These are phyloP conservation scores for Coleophoma eucalyptorum DNA, from an alignment of 2,329 filamentous ascomycete species.

Conservation along the genomic window DNA sequence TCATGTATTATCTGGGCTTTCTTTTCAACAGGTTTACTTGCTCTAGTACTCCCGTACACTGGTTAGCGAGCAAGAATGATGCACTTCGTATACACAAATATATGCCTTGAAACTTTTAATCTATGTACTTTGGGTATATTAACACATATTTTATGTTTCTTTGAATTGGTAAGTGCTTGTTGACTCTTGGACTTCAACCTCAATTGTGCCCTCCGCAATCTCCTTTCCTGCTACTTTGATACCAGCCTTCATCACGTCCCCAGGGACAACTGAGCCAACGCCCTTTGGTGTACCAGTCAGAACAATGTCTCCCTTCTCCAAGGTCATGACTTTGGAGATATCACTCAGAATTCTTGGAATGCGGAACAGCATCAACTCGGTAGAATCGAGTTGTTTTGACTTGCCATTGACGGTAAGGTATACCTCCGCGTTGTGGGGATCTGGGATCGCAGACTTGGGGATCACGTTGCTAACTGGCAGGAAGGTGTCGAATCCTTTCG, in stretches of 20 bases:
- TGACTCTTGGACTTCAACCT: slow-evolving; percentile 78
- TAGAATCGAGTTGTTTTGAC: slow-evolving; percentile 78
- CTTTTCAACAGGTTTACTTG: too few species aligned
- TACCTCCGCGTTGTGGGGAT: slow-evolving; percentile 86
- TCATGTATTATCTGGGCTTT: too few species aligned
- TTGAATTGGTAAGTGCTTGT: slow-evolving; percentile 73
- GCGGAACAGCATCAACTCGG: slow-evolving; percentile 89
- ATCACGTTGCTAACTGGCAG: slow-evolving; percentile 82
- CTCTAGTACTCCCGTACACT: too few species aligned
- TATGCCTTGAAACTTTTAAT: too few species aligned
- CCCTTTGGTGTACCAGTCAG: slow-evolving; percentile 97
- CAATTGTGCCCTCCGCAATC: slow-evolving; percentile 78
- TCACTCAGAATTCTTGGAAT: slow-evolving; percentile 86
- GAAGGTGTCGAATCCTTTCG: slow-evolving; percentile 98
- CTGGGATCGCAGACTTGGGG: slow-evolving; percentile 71
- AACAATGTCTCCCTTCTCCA: slow-evolving; percentile 88
- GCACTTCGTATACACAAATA: too few species aligned
- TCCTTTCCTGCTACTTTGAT: slow-evolving; percentile 77
- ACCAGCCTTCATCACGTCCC: slow-evolving; percentile 83
- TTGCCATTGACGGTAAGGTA: slow-evolving; percentile 81
- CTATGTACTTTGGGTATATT: too few species aligned
- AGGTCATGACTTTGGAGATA: slow-evolving; percentile 91
- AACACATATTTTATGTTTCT: slow-evolving; percentile 54
- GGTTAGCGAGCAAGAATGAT: too few species aligned
- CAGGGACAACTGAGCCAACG: slow-evolving; percentile 79